Percentiles rank a stretch among this genome's conserved stretches.
Conservation (phyloP, 805 yeast species). For the Metschnikowia bowlesiae region DNA sequence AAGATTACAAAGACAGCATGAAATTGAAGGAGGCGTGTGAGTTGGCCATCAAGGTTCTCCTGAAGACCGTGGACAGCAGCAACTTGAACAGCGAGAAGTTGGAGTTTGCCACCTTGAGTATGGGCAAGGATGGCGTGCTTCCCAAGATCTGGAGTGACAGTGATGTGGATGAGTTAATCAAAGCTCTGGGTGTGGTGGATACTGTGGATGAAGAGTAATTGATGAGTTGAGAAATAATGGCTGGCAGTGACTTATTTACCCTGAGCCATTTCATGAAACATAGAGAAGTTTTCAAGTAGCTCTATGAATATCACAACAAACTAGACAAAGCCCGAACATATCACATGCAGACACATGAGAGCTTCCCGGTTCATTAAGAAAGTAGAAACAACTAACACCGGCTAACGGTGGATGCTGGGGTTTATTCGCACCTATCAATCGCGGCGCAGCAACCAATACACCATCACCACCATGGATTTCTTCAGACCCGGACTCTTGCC, state of each 20-base stretch:
- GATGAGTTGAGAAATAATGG: background rate
- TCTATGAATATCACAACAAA: background rate
- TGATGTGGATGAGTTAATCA: conserved; percentile 71
- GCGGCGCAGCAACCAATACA: background rate
- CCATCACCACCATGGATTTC: conserved; percentile 18
- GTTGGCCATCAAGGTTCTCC: conserved; percentile 83
- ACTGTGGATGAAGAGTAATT: conserved; percentile 17
- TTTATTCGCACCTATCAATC: background rate
- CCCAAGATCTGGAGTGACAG: conserved; percentile 76
- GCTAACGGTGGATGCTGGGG: background rate
- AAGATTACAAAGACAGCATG: conserved; percentile 86
- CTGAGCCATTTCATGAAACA: background rate
- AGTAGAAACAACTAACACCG: background rate
- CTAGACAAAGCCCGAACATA: background rate
- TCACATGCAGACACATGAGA: background rate
- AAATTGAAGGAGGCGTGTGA: conserved; percentile 72
- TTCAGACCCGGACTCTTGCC: conserved; percentile 17
- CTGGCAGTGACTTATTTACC: background rate
- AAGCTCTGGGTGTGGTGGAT: conserved; percentile 65
- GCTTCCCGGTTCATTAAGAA: background rate
- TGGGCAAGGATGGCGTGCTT: conserved; percentile 47
- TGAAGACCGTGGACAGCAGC: conserved; percentile 90
- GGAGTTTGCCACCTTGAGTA: conserved; percentile 80
- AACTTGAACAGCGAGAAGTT: conserved; percentile 83
- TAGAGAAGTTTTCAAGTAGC: background rate